Conservation (phyloP, 495 filamentous ascomycete species). For the Bathelium albidoporum region DNA sequence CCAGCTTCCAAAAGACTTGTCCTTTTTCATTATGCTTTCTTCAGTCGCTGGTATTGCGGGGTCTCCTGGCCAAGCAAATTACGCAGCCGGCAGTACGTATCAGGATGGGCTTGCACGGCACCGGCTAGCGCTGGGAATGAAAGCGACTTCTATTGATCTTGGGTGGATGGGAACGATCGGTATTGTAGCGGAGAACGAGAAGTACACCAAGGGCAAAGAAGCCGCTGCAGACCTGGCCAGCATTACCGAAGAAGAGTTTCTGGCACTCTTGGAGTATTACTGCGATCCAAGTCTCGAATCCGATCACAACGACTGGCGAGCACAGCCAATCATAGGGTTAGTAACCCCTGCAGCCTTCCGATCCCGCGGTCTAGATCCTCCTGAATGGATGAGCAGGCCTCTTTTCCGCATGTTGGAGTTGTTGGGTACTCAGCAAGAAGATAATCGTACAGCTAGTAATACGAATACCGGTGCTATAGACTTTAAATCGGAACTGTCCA, state of each 20-base stretch:
- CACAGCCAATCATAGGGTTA: neutral
- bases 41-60: constrained; percentile 8
- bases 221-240: neutral
- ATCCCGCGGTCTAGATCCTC: neutral
- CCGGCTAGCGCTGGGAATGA: neutral
- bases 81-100: constrained; percentile 3
- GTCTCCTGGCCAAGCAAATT: neutral
- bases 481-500: neutral
- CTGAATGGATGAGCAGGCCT: neutral
- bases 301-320: neutral
- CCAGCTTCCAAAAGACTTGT: neutral
- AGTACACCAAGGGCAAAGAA: neutral
- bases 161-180: neutral
- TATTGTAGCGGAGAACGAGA: neutral
- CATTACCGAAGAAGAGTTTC: neutral
- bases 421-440: neutral
- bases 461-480: neutral
- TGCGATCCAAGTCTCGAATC: neutral
- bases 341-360: neutral
- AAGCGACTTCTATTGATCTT: neutral
- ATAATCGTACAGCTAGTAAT: neutral
- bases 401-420: neutral
- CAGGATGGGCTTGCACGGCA: constrained; percentile 5
- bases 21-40: constrained; percentile 15
- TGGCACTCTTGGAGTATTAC: neutral